Percentiles rank a stretch among this genome's conserved stretches.
Evolutionary conservation across 2,329 filamentous ascomycete species (phyloP).

Genomic region (Aureobasidium sp.): DNA sequence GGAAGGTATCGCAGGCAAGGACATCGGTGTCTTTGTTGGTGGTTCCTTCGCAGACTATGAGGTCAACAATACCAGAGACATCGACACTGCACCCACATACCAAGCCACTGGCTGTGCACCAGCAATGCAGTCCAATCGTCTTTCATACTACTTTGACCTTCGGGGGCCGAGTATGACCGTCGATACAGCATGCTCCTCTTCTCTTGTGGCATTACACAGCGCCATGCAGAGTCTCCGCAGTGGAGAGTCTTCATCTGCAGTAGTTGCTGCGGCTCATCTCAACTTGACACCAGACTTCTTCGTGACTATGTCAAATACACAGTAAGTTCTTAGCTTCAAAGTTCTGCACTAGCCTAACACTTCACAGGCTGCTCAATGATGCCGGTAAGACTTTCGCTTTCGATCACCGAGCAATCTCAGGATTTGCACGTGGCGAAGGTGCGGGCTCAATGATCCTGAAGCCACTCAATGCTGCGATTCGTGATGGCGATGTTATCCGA

Average conservation of each 20-base stretch:
- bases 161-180: conserved; percentile 36
- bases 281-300: conserved; percentile 22
- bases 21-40: conserved; percentile 20
- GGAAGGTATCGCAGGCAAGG: conserved; percentile 13
- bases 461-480: conserved; percentile 34
- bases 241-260: conserved; percentile 27
- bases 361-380: conserved; percentile 18
- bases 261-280: conserved; percentile 21
- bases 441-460: conserved; percentile 45
- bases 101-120: conserved; percentile 19
- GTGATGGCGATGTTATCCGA: conserved; percentile 38
- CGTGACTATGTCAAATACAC: conserved; percentile 21
- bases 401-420: conserved; percentile 20
- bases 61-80: conserved; percentile 19
- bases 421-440: conserved; percentile 47
- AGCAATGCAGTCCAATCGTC: conserved; percentile 32
- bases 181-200: conserved; percentile 41
- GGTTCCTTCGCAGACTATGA: conserved; percentile 20
- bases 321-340: conserved; percentile 22
- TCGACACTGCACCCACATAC: conserved; percentile 19
- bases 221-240: conserved; percentile 24
- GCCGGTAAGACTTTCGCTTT: conserved; percentile 4
- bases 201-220: conserved; percentile 30
- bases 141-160: conserved; percentile 32
- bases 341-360: not conserved